A percentile compares a stretch with the other conserved stretches of the same genome.
These are phyloP conservation scores for Xylaria cubensis DNA, from an alignment of 495 filamentous ascomycete genomes.

Conservation along the genomic window DNA sequence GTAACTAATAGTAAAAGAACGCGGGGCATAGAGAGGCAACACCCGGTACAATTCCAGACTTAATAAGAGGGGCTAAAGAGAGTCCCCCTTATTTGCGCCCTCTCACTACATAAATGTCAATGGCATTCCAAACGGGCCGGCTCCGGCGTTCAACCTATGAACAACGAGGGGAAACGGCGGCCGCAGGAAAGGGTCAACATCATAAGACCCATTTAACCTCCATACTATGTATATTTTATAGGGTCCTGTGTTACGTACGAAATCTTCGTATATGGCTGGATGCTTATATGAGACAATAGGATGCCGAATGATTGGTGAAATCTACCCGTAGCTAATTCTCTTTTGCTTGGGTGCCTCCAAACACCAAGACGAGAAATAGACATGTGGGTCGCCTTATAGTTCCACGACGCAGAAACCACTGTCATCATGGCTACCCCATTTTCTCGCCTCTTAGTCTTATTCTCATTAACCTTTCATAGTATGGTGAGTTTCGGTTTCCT, in stretches of 20 bases:
- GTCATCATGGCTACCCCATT: not conserved
- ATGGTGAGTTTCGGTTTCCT: not conserved
- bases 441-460: not conserved
- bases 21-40: not conserved
- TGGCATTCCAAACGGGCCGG: not conserved
- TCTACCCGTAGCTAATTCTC: not conserved
- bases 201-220: not conserved
- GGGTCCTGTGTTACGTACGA: not conserved
- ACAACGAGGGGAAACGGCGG: not conserved
- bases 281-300: not conserved
- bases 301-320: not conserved
- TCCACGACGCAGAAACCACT: not conserved
- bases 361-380: not conserved
- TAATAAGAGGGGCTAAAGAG: not conserved
- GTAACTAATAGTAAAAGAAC: not conserved
- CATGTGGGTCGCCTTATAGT: constrained; percentile 6
- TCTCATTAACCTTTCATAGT: not conserved
- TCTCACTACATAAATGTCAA: not conserved
- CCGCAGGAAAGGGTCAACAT: not conserved
- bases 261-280: not conserved
- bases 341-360: not conserved
- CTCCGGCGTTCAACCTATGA: not conserved
- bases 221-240: not conserved
- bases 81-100: not conserved
- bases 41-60: not conserved